Base-by-base conservation (phyloP, 208 protist species). In the Angomonas ambiguus region DNA sequence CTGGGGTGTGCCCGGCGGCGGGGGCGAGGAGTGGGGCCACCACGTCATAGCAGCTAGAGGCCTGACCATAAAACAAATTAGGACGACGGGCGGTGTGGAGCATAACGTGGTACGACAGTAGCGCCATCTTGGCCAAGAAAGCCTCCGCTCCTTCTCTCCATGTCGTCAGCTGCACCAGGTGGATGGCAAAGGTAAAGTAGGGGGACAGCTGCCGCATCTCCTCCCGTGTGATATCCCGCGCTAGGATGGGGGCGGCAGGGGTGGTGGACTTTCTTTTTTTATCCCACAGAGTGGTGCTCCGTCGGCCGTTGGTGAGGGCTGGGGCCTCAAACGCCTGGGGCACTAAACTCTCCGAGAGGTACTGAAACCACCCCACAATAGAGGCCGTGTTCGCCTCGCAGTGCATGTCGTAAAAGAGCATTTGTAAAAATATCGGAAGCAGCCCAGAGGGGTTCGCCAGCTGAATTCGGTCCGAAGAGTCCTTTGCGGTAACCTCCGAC, bases 41-140 rank as follows among this genome's bases (percentile, higher is more conserved):
- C 18, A 74, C 67, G 42, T 87, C 76, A 71, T 94, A 94, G 79
- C 88, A 94, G 16, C 74, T 72, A 24, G 74, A 91, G 5, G 88
- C 88, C 70, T 91, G 88, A 2, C 88, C 88, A 76, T 91, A 91
- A 61, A 79, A 62, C 18, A 94, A 67, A 65, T 85, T 91, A 55
- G 77, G 78, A 30, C 85, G 78, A 25, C 84, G 73, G 25, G 68
- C 71, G 27, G 79, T 63, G 2, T 65, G 74, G 22, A 85, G 59
- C 32, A 94, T 65, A 11, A 94, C 88, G 67, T 91, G 76, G 53
- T 84, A 82, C 10, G 88, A 71, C 28, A 94, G 74, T 25, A 85
- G 62, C 6, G 74, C 79, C 11, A 91, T 76, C 53, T 82, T 77
- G 38, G 70, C 73, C 16, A 94, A 60, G 38, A 94, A 85, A 20